A percentile compares a stretch with the other conserved stretches of the same genome.
Evolutionary conservation across 2,329 filamentous ascomycete species (phyloP).

Genomic region (Fusarium miscanthi): DNA sequence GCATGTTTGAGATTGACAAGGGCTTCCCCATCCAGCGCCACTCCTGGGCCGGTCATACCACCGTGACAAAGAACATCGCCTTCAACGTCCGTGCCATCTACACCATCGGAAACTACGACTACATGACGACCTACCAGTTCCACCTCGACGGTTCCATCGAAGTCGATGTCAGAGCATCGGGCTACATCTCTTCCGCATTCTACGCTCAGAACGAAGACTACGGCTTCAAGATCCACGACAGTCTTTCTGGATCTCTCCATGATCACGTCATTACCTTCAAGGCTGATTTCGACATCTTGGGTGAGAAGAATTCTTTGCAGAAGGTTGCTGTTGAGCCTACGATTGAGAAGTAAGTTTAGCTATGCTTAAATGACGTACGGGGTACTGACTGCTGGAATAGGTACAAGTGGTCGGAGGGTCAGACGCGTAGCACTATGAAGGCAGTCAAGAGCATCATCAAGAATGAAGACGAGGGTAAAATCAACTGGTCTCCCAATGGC

Average conservation of each 20-base stretch:
- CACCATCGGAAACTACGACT: conserved; percentile 12
- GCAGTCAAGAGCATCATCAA: conserved; percentile 4
- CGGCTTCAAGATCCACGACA: not conserved
- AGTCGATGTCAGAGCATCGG: not conserved
- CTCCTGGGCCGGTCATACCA: not conserved
- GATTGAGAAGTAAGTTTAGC: not conserved
- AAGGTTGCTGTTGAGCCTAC: not conserved
- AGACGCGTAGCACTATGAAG: not conserved
- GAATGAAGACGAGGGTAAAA: not conserved
- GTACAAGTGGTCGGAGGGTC: not conserved
- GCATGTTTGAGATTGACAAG: conserved; percentile 11
- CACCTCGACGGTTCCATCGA: not conserved
- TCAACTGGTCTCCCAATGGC: not conserved
- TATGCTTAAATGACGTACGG: rapidly evolving
- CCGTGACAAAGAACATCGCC: conserved; percentile 5
- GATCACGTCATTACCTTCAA: conserved; percentile 7
- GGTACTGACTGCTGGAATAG: not conserved
- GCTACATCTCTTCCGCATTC: conserved; percentile 2
- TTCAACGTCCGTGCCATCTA: conserved; percentile 7
- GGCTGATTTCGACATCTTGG: not conserved
- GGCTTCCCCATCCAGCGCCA: conserved; percentile 8
- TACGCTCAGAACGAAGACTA: conserved; percentile 7
- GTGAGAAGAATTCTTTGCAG: not conserved
- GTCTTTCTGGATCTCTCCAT: not conserved
- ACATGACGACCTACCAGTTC: conserved; percentile 2